These are phyloP conservation scores for Cryphonectria nitschkei DNA, from an alignment of 2,329 filamentous ascomycete species.

Conservation along the genomic window DNA sequence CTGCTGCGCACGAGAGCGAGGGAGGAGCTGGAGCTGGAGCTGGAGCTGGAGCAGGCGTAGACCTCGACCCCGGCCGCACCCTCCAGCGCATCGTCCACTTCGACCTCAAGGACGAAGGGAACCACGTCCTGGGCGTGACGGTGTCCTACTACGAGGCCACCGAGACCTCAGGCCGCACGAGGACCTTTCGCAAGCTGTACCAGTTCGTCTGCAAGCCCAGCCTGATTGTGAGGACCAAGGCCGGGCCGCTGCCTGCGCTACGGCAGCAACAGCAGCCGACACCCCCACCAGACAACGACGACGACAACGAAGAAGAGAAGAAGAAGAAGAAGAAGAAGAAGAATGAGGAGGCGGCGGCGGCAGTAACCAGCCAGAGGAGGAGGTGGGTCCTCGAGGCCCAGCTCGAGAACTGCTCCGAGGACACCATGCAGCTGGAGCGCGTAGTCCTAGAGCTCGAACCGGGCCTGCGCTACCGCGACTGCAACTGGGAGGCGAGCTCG, in stretches of 20 bases:
- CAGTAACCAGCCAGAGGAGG: background rate
- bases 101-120: constrained; percentile 91
- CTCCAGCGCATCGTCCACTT: constrained; percentile 83
- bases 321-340: background rate
- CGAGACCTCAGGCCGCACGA: constrained; percentile 69
- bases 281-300: constrained; percentile 31
- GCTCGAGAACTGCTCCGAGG: constrained; percentile 91
- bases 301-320: constrained; percentile 33
- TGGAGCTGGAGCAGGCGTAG: constrained; percentile 39
- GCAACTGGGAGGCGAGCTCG: constrained; percentile 58
- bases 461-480: constrained; percentile 55
- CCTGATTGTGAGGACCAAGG: constrained; percentile 88
- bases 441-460: constrained; percentile 58
- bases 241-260: constrained; percentile 60
- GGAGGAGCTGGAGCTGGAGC: constrained; percentile 7
- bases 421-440: constrained; percentile 75
- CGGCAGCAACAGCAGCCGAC: constrained; percentile 4
- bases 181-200: constrained; percentile 93
- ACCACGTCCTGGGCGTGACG: constrained; percentile 89
- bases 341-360: constrained; percentile 43
- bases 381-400: constrained; percentile 88
- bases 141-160: constrained; percentile 91
- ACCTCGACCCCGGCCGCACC: constrained; percentile 66
- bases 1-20: constrained; percentile 36
- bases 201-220: constrained; percentile 94